Conservation (phyloP, 2,329 filamentous ascomycete genomes). For the Fusarium domesticum region DNA sequence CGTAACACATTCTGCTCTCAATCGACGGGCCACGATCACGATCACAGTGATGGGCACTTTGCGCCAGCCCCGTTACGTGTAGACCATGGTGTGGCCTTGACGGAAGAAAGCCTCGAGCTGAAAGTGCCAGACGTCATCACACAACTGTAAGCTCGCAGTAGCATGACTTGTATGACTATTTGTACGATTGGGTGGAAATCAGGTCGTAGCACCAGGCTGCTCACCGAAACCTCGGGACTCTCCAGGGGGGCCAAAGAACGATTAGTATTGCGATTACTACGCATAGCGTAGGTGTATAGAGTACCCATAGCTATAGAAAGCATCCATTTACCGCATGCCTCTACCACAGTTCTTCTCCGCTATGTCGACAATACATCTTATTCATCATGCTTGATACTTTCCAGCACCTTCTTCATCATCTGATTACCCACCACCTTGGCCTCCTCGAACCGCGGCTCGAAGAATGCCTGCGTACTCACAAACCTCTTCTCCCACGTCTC, state of each 20-base stretch:
- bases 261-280: no score
- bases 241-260: neutral
- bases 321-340: neutral
- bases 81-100: conserved; percentile 51
- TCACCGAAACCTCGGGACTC: neutral
- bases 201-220: neutral
- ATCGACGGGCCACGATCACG: neutral
- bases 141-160: conserved; percentile 17
- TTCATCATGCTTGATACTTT: conserved; percentile 58
- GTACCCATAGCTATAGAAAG: conserved; percentile 1
- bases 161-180: neutral
- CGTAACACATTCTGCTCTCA: neutral
- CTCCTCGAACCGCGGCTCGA: conserved; percentile 83
- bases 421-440: conserved; percentile 86
- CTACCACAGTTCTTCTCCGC: conserved; percentile 1
- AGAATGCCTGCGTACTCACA: conserved; percentile 84
- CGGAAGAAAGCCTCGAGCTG: conserved; percentile 53
- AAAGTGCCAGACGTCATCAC: conserved; percentile 45
- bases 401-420: conserved; percentile 94
- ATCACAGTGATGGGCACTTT: conserved; percentile 6
- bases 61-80: conserved; percentile 41
- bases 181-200: neutral
- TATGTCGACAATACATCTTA: conserved; percentile 2
- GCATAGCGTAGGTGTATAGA: neutral
- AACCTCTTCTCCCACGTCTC: conserved; percentile 91